Base-by-base conservation (phyloP, 2,329 filamentous ascomycete genomes). In the Pseudogymnoascus sp. region DNA sequence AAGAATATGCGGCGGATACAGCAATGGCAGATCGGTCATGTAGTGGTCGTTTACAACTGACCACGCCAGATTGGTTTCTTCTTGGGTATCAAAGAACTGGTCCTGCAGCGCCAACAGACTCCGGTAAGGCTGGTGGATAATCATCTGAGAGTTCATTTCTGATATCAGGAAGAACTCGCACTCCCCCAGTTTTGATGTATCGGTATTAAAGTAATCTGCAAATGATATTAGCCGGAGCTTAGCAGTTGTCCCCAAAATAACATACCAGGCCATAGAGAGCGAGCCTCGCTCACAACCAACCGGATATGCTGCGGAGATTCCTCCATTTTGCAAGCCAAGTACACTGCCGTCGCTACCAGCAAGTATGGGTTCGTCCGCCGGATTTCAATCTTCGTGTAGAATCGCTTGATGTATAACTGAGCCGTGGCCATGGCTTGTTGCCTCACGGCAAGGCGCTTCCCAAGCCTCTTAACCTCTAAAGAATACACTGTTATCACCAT, bases 291-390 rank as follows among this genome's bases (percentile, higher is more conserved):
- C 9, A 94, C 87, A 62, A 99, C 87, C 65, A 96, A 83, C 30
- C 94, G 85, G 69, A 99, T 97, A 73, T 99, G 94, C 73, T 97
- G 93, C 2, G 94, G 94, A 58, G 87, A 92, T 74, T 99, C 94
- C 74, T 99, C 94, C 85, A 96, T 96, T 76, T 99, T 99, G 78
- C 92, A 96, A 18, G 94, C 92, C 36, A 99, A 80, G 73, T 99
- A 99, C 63, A 97, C 82, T 4, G 93, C 90, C 1, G 94, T 97
- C n/a, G 92, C 88, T 66, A 96, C 83, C 62, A 97, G 86, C 36
- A 97, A 85, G 71, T 96, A 96, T 3, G 93, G 92, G 69, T 97
- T 99, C 57, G 92, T 96, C 65, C 88, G 86, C 62, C 93, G 88
- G 66, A 97, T 92, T 70, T 96, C 92, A 68, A 96, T 89, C 68